Conservation (phyloP, 1,284 basidiomycete species). For the Trametes versicolor region DNA sequence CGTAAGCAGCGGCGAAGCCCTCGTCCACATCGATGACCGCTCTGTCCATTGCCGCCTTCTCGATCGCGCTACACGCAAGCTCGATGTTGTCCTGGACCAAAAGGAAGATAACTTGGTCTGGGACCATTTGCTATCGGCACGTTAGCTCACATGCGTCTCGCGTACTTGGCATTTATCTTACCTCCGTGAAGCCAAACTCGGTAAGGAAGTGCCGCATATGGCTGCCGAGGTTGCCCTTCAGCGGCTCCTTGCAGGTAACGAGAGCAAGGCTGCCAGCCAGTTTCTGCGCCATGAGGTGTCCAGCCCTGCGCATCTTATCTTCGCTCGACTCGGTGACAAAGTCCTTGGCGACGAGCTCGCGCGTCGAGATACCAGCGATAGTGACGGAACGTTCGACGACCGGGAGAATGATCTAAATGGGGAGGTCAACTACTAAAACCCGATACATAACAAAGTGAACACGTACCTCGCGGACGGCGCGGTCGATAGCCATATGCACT, state of each 20-base stretch:
- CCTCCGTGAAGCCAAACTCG: slow-evolving; percentile 91
- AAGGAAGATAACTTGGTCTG: slow-evolving; percentile 78
- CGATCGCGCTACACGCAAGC: slow-evolving; percentile 93
- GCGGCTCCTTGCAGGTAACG: slow-evolving; percentile 98
- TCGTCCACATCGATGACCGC: slow-evolving; percentile 97
- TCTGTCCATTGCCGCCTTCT: slow-evolving; percentile 98
- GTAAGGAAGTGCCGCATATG: slow-evolving; percentile 85
- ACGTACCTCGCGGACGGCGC: slow-evolving; percentile 90
- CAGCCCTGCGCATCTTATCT: slow-evolving; percentile 90
- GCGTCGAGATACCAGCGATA: slow-evolving; percentile 97
- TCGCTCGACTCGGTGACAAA: slow-evolving; percentile 96
- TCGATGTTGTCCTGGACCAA: slow-evolving; percentile 96
- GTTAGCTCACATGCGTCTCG: neutral
- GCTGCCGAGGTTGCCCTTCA: slow-evolving; percentile 92
- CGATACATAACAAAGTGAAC: neutral
- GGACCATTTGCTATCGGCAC: slow-evolving; percentile 58
- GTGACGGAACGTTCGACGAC: slow-evolving; percentile 99
- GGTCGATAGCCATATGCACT: slow-evolving; percentile 91
- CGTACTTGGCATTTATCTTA: slow-evolving; percentile 42
- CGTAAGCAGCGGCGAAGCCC: slow-evolving; percentile 85
- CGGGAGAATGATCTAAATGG: slow-evolving; percentile 88
- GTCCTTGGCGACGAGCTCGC: slow-evolving; percentile 96
- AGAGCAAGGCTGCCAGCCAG: slow-evolving; percentile 96
- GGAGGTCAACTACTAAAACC: neutral
- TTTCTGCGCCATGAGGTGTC: slow-evolving; percentile 97